Base-by-base conservation (phyloP, 2,329 filamentous ascomycete genomes). In the Phyllosticta ampelicida region DNA sequence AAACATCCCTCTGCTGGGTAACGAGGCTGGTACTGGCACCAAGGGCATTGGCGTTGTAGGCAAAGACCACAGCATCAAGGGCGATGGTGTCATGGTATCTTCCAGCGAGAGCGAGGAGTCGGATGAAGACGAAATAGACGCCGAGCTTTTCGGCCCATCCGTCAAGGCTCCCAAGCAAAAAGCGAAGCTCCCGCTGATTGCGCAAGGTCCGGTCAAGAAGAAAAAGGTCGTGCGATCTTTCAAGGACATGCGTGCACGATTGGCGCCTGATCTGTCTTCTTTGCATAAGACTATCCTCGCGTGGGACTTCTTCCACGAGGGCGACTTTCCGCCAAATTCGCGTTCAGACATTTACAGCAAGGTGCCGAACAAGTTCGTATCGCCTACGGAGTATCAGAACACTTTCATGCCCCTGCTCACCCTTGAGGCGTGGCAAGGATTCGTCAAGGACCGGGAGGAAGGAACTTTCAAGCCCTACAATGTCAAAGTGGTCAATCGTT, bases 371-470 rank as follows among this genome's bases (percentile, higher is more conserved):
- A 83, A 83, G 0, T 99, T 96, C 72, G 72, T 77, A 26, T 85
- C 90, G 64, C 87, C 90, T 0, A 75, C 76, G 50, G 85, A 88
- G 54, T 99, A 99, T 69, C 89, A 95, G 69, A 80, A 83, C 60
- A 96, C 90, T 0, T 99, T 99, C 71, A 86, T 95, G 63, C 91
- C 92, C 5, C 78, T 99, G 20, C 79, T 99, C 30, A 84, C 94
- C 28, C 86, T 95, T 23, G 94, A 99, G 76, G 92, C 92, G 28
- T 99, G 94, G 94, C 88, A 95, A 68, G 88, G 89, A 4, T 94
- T 99, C 69, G 86, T 95, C 54, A 91, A 90, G 54, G 83, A 89
- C 19, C 91, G 91, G 69, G 90, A 96, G 66, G 94, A 99, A 71
- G 83, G 86, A 53, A 87, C 82, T 19, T 84, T 85, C 62, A 90